These are phyloP conservation scores for Tricholoma sp. DNA, from an alignment of 768 basidiomycete genomes.

Conservation along the genomic window DNA sequence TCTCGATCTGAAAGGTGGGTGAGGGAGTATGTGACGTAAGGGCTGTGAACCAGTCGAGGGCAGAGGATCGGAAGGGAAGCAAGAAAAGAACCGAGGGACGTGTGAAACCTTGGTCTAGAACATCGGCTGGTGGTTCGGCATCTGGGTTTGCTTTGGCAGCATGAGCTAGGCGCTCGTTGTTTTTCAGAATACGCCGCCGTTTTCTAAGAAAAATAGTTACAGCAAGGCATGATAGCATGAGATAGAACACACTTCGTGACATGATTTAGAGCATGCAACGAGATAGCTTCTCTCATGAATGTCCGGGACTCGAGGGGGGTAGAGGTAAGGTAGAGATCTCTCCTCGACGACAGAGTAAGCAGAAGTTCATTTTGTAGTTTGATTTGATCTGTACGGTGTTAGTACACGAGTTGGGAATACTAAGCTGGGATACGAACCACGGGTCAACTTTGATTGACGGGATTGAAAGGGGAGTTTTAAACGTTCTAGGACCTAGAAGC, in stretches of 20 bases:
- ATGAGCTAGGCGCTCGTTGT: slow-evolving; percentile 86
- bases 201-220: slow-evolving; percentile 51
- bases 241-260: slow-evolving; percentile 64
- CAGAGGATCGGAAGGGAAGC: slow-evolving; percentile 89
- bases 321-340: slow-evolving; percentile 74
- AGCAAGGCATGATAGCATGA: not conserved
- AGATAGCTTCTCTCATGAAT: slow-evolving; percentile 58
- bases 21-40: slow-evolving; percentile 72
- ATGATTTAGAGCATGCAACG: slow-evolving; percentile 86
- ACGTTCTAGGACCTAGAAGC: slow-evolving; percentile 48
- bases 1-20: slow-evolving; percentile 79
- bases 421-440: slow-evolving; percentile 34
- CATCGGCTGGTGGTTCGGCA: slow-evolving; percentile 58
- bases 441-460: slow-evolving; percentile 47
- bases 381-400: slow-evolving; percentile 33
- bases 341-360: slow-evolving; percentile 58
- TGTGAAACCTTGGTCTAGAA: slow-evolving; percentile 97
- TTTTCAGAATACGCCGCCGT: slow-evolving; percentile 84
- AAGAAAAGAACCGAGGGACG: slow-evolving; percentile 91
- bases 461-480: slow-evolving; percentile 50
- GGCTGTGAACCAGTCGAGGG: slow-evolving; percentile 76
- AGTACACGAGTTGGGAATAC: slow-evolving; percentile 1
- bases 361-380: slow-evolving; percentile 65
- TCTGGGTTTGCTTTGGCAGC: slow-evolving; percentile 52
- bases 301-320: slow-evolving; percentile 62